Evolutionary conservation across 768 basidiomycete species (phyloP), one percentile per base, ranked within the genome.

Genomic region (Filobasidium wieringae): DNA sequence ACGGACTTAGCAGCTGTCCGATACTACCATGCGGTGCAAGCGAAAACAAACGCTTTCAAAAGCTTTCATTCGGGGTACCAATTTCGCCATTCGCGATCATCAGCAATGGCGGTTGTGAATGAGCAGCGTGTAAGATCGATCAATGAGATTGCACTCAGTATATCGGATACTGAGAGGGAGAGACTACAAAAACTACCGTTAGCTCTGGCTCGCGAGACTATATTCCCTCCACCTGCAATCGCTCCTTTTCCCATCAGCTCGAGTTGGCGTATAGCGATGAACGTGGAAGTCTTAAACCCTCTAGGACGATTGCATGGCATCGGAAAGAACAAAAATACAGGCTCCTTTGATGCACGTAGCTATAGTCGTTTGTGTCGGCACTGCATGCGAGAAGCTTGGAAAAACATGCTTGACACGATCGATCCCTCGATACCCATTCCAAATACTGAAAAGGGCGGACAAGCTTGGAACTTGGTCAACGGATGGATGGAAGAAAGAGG

Each of bases 251-350:
- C 57, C n/a, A 41, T 32, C 36, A 29, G 51, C 24, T 58, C 51
- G 57, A 36, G n/a, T 29, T 43, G 1, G 22, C 57, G 27, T 58
- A 45, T n/a, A 50, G n/a, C n/a, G n/a, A 52, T 45, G 36, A 24
- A 9, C 27, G 49, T 52, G 39, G 45, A 37, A 50, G 26, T 34
- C 37, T 47, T 32, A 29, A 43, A 29, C 12, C 59, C 59, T 22
- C 33, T 39, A 6, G 59, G 59, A 7, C 6, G 51, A 14, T 39
- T 56, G 37, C 40, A 41, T 31, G 53, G 54, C 3, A 45, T 50
- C 8, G 31, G n/a, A 22, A 19, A 43, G 0, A 27, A 51, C 39
- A 60, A 56, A 40, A 41, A 17, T 45, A 60, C 59, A 27, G 43
- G 24, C 7, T 11, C 22, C 14, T 22, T 47, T 24, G 24, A 47